A percentile compares a stretch with the other conserved stretches of the same genome.
These are phyloP conservation scores for Caloboletus inedulis DNA, from an alignment of 1,284 basidiomycete genomes.

Conservation along the genomic window DNA sequence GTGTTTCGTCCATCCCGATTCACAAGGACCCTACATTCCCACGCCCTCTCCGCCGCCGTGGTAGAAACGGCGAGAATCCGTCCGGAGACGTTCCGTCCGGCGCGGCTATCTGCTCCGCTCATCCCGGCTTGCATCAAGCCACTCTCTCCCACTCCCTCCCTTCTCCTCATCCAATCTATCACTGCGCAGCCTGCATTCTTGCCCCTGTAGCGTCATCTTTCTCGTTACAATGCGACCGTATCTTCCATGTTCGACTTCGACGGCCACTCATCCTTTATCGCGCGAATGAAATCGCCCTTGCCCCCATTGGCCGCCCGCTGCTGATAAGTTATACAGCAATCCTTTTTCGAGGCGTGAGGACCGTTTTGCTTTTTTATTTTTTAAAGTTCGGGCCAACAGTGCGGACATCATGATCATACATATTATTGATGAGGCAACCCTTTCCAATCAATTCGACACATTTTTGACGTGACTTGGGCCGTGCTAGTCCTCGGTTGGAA, in stretches of 20 bases:
- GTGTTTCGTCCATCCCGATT: constrained; percentile 18
- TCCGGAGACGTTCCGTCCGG: constrained; percentile 29
- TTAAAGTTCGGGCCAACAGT: constrained; percentile 1
- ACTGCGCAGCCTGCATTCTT: neutral
- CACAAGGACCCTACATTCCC: constrained; percentile 19
- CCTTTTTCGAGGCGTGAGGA: neutral
- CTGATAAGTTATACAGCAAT: neutral
- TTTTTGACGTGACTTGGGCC: no score
- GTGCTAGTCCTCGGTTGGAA: neutral
- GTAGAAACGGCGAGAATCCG: constrained; percentile 17
- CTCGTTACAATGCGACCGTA: no score
- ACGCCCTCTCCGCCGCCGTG: constrained; percentile 13
- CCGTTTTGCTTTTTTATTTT: neutral
- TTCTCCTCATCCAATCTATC: neutral
- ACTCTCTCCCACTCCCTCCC: neutral
- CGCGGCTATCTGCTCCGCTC: constrained; percentile 20
- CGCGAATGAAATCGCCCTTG: no score
- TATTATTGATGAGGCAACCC: neutral
- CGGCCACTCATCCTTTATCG: neutral
- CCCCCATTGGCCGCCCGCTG: no score
- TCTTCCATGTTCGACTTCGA: no score
- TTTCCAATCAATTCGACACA: neutral
- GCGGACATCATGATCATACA: neutral
- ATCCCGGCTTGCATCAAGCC: constrained; percentile 17
- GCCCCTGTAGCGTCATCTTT: neutral